phyloP scores from a whole-genome alignment of 768 basidiomycete genomes.

The Tricholoma furcatifolium region DNA sequence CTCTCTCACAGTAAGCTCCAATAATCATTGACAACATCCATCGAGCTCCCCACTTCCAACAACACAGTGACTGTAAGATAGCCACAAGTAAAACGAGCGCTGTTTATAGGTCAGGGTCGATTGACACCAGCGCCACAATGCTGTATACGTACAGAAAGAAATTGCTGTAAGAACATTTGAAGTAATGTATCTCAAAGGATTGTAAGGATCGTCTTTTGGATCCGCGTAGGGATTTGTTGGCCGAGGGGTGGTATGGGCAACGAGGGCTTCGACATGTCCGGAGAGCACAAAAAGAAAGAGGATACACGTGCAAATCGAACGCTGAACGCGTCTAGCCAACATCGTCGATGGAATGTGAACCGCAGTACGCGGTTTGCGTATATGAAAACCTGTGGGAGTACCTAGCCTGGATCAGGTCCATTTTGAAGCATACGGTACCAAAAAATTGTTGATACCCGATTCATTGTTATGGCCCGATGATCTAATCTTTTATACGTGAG shows the following conservation, averaged over 20 bases:
- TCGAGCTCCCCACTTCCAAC: conserved; percentile 44
- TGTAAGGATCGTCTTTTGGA: conserved; percentile 51
- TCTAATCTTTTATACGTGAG: no score
- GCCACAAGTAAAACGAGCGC: conserved; percentile 40
- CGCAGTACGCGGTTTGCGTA: no score
- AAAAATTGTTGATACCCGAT: no score
- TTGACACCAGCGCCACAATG: not conserved
- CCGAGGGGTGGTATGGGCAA: conserved; percentile 17
- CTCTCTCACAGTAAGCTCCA: conserved; percentile 50
- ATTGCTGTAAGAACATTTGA: conserved; percentile 51
- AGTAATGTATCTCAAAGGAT: conserved; percentile 55
- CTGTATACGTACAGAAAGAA: conserved; percentile 38
- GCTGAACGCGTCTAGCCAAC: no score
- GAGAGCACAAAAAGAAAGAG: no score
- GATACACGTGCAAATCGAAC: no score
- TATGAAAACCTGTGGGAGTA: no score
- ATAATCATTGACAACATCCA: conserved; percentile 65
- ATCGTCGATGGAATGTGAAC: no score
- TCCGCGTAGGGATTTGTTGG: conserved; percentile 44
- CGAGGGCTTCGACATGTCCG: no score
- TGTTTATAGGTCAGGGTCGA: conserved; percentile 5
- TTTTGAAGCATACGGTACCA: no score
- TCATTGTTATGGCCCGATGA: no score
- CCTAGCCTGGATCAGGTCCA: no score
- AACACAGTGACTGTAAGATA: conserved; percentile 41